Percentiles rank a stretch among this genome's conserved stretches.
These are phyloP conservation scores for Mortierella claussenii DNA, from an alignment of 192 early-diverging fungal genomes.

Conservation along the genomic window DNA sequence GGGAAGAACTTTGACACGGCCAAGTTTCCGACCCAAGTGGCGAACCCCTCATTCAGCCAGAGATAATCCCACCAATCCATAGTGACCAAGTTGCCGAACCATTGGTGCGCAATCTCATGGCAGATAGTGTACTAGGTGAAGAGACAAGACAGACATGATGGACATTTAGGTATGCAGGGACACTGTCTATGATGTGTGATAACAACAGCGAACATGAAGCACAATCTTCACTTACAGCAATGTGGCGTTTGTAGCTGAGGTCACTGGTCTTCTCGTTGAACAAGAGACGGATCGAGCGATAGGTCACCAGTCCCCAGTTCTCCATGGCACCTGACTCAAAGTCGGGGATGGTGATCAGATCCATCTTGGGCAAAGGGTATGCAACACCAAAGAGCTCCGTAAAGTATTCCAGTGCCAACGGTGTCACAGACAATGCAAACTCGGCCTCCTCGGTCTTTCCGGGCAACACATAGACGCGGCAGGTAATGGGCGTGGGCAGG, in stretches of 20 bases:
- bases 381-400: slow-evolving; percentile 87
- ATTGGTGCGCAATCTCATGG: slow-evolving; percentile 89
- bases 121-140: slow-evolving; percentile 77
- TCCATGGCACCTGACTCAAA: slow-evolving; percentile 93
- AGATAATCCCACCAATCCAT: slow-evolving; percentile 96
- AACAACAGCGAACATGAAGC: too few relatives aligned
- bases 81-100: slow-evolving; percentile 97
- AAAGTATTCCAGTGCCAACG: slow-evolving; percentile 84
- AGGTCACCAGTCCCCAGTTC: slow-evolving; percentile 98
- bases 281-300: slow-evolving; percentile 85
- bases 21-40: slow-evolving; percentile 93
- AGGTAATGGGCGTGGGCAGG: slow-evolving; percentile 76
- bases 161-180: too few relatives aligned
- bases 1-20: slow-evolving; percentile 93
- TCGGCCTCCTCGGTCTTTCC: slow-evolving; percentile 84
- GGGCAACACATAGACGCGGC: slow-evolving; percentile 87
- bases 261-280: slow-evolving; percentile 83
- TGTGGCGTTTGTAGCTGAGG: slow-evolving; percentile 79
- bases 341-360: slow-evolving; percentile 92
- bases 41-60: slow-evolving; percentile 99
- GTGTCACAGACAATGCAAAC: slow-evolving; percentile 85
- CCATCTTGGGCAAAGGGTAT: slow-evolving; percentile 94
- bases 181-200: too few relatives aligned
- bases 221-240: slow-evolving; percentile 74
- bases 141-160: too few relatives aligned